Evolutionary conservation across 1,139 yeast genomes (phyloP).

Genomic region (Entelexis paramagnoliae): DNA sequence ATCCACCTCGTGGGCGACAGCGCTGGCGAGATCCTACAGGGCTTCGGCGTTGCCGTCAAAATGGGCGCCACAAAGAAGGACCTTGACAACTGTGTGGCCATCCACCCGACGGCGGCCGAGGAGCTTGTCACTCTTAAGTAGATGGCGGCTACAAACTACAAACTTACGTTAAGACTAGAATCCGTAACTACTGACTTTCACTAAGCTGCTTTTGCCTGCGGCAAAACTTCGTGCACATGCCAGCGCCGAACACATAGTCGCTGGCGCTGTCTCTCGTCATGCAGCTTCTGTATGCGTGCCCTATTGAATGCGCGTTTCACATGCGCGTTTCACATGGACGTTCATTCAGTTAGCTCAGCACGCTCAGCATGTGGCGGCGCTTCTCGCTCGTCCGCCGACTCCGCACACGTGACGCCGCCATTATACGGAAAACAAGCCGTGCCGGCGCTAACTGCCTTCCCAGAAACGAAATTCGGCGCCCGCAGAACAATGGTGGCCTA

Average conservation of each 20-base stretch:
- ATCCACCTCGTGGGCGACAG: slow-evolving; percentile 85
- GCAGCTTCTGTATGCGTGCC: too few relatives aligned
- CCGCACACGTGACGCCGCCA: not conserved
- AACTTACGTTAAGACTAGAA: too few relatives aligned
- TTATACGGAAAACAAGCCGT: not conserved
- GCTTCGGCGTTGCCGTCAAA: slow-evolving; percentile 93
- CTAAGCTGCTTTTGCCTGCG: too few relatives aligned
- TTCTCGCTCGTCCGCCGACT: too few relatives aligned
- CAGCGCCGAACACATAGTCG: too few relatives aligned
- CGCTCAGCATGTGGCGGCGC: too few relatives aligned
- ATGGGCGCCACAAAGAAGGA: slow-evolving; percentile 91
- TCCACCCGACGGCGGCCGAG: slow-evolving; percentile 97
- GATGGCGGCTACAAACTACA: not conserved
- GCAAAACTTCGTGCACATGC: too few relatives aligned
- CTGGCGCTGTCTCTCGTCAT: too few relatives aligned
- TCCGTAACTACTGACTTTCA: too few relatives aligned
- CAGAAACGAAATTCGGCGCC: not conserved
- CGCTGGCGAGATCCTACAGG: slow-evolving; percentile 89
- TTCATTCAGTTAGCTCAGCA: too few relatives aligned
- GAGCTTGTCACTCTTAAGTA: slow-evolving; percentile 82
- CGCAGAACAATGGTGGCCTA: slow-evolving; percentile 11
- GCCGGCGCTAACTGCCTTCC: not conserved
- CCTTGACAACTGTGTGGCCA: slow-evolving; percentile 91
- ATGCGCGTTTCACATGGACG: too few relatives aligned
- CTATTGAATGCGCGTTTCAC: too few relatives aligned